Base-by-base conservation (phyloP, 176 grass and related monocot genomes). In the Alopecurus myosuroides region DNA sequence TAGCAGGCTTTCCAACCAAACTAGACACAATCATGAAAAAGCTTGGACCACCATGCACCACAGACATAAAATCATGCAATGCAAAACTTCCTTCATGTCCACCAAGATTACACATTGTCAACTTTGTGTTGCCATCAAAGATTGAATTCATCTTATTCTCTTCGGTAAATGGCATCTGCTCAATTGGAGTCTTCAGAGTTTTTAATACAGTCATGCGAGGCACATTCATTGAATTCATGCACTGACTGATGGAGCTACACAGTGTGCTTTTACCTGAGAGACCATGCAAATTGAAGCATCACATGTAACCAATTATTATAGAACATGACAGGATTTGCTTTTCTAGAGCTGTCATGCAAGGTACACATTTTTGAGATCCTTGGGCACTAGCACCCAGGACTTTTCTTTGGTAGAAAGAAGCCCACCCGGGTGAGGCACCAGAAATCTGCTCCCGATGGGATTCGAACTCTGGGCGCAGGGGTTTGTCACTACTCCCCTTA, bases 21-120 rank as follows among this genome's bases (percentile, higher is more conserved):
- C 91, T 98, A 71, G 88, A 95, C 49, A 92, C 83, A 90, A 95
- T 72, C 70, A 98, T 89, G 55, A 90, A 98, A 79, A 94, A 87
- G n/a, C 91, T 90, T 72, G 91, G 90, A 63, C 88, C 70, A 51
- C 83, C 82, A 87, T 92, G 88, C 63, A 90, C 61, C 83, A 90
- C 74, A 85, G 92, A 90, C 77, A 98, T 89, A 87, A 92, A 90
- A 82, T 95, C 87, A 77, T 95, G 83, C 17, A 92, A 80, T 5
- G 67, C 63, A 84, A 85, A 87, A 80, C 81, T 80, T 42, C 95
- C 96, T 50, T 90, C 72, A 12, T 94, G 71, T 28, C 80, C 73
- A 90, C 67, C 86, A 84, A 98, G 80, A 80, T 89, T 92, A 83
- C 93, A 90, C 61, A 98, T 87, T 60, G 91, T 90, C 77, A 98